These are phyloP conservation scores for Kwoniella dendrophila DNA, from an alignment of 768 basidiomycete species.

Conservation along the genomic window DNA sequence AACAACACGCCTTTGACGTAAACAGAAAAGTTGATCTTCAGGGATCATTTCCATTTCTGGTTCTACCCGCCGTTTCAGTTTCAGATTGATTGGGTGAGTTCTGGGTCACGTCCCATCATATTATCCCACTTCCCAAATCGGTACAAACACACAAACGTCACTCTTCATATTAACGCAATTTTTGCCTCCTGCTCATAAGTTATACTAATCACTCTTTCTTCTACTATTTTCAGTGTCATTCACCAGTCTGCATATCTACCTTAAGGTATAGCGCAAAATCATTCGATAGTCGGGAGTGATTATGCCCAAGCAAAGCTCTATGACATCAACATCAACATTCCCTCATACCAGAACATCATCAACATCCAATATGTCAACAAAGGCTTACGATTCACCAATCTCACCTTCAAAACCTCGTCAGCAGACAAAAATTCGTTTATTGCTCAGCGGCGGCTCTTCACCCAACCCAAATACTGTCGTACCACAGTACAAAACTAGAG, in stretches of 20 bases:
- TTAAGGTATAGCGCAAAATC: background rate
- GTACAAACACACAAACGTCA: conserved; percentile 11
- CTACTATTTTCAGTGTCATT: background rate
- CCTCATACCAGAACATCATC: too few species aligned
- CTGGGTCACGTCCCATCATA: background rate
- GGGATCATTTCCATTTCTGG: background rate
- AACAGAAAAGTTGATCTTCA: conserved; percentile 4
- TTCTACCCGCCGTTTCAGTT: conserved; percentile 11
- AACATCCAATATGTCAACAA: conserved; percentile 1
- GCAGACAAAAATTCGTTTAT: conserved; percentile 9
- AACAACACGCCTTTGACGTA: background rate
- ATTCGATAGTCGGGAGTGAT: too few species aligned
- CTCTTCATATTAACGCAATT: background rate
- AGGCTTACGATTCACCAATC: background rate
- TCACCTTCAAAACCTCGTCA: conserved; percentile 2
- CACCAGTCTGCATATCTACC: background rate
- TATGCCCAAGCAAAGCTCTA: background rate
- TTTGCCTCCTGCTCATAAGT: too few species aligned
- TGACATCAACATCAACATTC: background rate
- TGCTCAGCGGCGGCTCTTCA: conserved; percentile 5
- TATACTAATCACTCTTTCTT: background rate
- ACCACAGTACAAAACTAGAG: background rate
- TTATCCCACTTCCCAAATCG: background rate
- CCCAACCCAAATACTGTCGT: background rate
- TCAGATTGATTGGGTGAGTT: background rate